phyloP scores from a whole-genome alignment of 257 asterid species.

The Jacaranda copaia region DNA sequence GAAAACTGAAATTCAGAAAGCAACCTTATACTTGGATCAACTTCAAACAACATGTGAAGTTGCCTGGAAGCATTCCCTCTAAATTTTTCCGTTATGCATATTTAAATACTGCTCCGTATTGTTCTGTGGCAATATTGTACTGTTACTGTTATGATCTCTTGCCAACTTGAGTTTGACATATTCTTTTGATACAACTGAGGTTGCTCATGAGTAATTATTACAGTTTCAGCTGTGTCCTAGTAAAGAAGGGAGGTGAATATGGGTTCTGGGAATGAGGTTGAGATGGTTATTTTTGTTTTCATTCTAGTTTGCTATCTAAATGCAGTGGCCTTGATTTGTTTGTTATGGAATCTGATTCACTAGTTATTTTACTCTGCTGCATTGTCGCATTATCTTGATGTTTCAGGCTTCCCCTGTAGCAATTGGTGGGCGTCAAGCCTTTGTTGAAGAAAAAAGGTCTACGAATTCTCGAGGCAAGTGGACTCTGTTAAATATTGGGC shows the following conservation, averaged over 20 bases:
- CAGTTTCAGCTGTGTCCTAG: constrained; percentile 10
- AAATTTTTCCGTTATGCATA: background rate
- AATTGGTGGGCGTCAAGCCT: constrained; percentile 59
- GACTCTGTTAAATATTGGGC: background rate
- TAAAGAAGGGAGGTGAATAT: background rate
- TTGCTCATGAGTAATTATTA: background rate
- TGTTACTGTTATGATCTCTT: background rate
- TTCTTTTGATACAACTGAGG: background rate
- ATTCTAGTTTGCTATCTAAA: background rate
- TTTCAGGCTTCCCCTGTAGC: constrained; percentile 64
- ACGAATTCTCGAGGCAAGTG: constrained; percentile 66
- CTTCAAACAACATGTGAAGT: too few species aligned
- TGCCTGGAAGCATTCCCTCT: too few species aligned
- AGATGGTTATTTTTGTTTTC: constrained; percentile 22
- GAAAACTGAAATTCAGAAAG: too few species aligned
- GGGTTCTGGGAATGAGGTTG: background rate
- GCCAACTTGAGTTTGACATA: background rate
- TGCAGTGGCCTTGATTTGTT: background rate
- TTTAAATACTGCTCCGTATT: background rate
- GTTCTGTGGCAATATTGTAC: background rate
- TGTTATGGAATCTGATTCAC: constrained; percentile 5
- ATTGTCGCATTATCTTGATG: constrained; percentile 31
- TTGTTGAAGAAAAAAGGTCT: constrained; percentile 68
- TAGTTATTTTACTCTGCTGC: background rate
- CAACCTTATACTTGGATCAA: background rate